Evolutionary conservation across 1,284 basidiomycete genomes (phyloP), one percentile per base, ranked within the genome.

Genomic region (Porodaedalea pini): DNA sequence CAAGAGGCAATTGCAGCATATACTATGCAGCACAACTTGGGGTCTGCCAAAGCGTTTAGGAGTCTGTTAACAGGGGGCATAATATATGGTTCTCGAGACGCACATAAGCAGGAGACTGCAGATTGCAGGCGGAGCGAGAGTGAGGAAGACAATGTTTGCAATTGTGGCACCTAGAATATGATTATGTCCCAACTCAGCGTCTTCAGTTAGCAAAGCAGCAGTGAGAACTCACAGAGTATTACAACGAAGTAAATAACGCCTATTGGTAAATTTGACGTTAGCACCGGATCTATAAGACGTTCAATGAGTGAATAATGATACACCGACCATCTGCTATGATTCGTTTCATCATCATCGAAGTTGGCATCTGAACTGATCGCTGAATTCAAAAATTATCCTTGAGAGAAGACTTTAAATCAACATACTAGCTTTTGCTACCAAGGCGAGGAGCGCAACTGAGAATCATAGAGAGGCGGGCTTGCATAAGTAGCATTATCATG

Each of bases 1-100:
- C n/a, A 57, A 10, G 31, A 57, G 36, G 5, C 47, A 17, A 15
- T 45, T 57, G 45, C 55, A 57, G 29, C 36, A 41, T 4, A 51
- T 57, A 34, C 55, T 57, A 31, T 57, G 55, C 13, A 57, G 55
- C 1, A 37, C 37, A 27, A 39, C 31, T 57, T 57, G 55, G 10
- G 47, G 25, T 13, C 55, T 57, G 25, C 13, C 15, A n/a, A 23
- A 8, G 10, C 11, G 13, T 3, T 29, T 11, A 2, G 7, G 13
- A 17, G 11, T 41, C 21, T 1, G 43, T 19, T 4, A 52, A 27
- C 7, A 25, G 34, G 43, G 17, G 11, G 29, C 8, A 8, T 7
- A n/a, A n/a, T n/a, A n/a, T 8, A 8, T 27, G 27, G 23, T 53
- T 10, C 17, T 41, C 7, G 15, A 25, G 15, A 56, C 40, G 10